Conservation (phyloP, 306 rosid species). For the Castanea sativa region DNA sequence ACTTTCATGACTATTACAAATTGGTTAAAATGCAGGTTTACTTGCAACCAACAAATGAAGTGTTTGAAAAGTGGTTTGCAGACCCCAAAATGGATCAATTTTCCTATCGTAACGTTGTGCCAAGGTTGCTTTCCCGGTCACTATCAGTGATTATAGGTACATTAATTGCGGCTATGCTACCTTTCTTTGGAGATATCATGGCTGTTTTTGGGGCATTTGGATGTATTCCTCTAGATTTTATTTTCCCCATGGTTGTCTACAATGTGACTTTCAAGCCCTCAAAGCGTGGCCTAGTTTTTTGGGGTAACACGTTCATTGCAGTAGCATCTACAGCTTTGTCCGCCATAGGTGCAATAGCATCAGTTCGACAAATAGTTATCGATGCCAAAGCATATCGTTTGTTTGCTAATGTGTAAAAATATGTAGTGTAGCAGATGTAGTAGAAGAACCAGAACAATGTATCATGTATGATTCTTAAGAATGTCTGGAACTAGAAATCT, state of each 20-base stretch:
- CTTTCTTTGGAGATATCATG: constrained; percentile 80
- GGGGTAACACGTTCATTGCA: constrained; percentile 62
- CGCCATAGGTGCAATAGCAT: constrained; percentile 61
- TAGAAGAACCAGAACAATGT: not conserved
- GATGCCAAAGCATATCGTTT: constrained; percentile 64
- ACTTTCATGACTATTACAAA: constrained; percentile 1
- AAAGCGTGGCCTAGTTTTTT: constrained; percentile 40
- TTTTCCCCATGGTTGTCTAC: constrained; percentile 77
- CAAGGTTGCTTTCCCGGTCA: constrained; percentile 62
- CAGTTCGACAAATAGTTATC: constrained; percentile 65
- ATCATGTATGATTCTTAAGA: not conserved
- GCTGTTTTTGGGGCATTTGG: constrained; percentile 83
- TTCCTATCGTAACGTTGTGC: constrained; percentile 55
- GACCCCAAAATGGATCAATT: constrained; percentile 60
- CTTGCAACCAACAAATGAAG: constrained; percentile 77
- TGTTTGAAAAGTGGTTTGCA: constrained; percentile 58
- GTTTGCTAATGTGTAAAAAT: constrained; percentile 51
- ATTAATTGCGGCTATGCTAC: constrained; percentile 70
- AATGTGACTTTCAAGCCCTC: constrained; percentile 79
- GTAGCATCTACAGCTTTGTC: constrained; percentile 47
- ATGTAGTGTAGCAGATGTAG: not conserved
- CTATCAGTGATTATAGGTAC: constrained; percentile 58
- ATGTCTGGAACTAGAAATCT: not conserved
- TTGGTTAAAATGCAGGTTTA: constrained; percentile 48
- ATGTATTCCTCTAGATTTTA: constrained; percentile 74